Base-by-base conservation (phyloP, 257 asterid species). In the Nicotiana attenuata region DNA sequence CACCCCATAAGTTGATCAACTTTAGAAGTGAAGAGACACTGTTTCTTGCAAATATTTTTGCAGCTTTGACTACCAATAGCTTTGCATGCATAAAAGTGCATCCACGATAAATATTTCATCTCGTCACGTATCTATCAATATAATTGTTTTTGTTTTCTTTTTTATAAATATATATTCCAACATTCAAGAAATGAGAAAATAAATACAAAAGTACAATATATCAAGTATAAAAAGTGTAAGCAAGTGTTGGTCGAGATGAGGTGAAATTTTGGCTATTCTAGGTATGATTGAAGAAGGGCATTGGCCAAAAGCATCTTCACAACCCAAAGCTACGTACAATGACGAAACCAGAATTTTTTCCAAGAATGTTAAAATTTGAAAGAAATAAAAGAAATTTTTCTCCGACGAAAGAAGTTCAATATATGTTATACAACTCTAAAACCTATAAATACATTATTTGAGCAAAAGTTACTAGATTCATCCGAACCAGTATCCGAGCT, bases 51-150 rank as follows among this genome's bases (percentile, higher is more conserved):
- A 73, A 69, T 10, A 73, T 73, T 35, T 73, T 73, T 45, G 78
- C 78, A 73, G 78, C 78, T 73, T 73, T 73, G 78, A 73, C 78
- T 14, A 47, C 78, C 78, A 14, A 73, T 73, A 73, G 61, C 61
- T 47, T 73, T 73, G 61, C 78, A 73, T 73, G 61, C 78, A 73
- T 50, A 73, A 73, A 73, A 73, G 78, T 47, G 78, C n/a, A 22
- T 10, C 78, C 78, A 73, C 22, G 7, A 24, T 13, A 45, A 5
- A 22, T 73, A 33, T 73, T 73, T 73, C 60, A 22, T 38, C 50
- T 14, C 20, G 78, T 5, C 38, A 73, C 1, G 15, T 73, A 73
- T 73, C 78, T 73, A 45, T 73, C 78, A 41, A 41, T 7, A 41
- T 41, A 41, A 41, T 41, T 41, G 47, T 41, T 41, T 41, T 41